Percentiles rank a stretch among this genome's conserved stretches.
phyloP scores from a whole-genome alignment of 2,329 filamentous ascomycete species.

The Fusarium pilosicola region DNA sequence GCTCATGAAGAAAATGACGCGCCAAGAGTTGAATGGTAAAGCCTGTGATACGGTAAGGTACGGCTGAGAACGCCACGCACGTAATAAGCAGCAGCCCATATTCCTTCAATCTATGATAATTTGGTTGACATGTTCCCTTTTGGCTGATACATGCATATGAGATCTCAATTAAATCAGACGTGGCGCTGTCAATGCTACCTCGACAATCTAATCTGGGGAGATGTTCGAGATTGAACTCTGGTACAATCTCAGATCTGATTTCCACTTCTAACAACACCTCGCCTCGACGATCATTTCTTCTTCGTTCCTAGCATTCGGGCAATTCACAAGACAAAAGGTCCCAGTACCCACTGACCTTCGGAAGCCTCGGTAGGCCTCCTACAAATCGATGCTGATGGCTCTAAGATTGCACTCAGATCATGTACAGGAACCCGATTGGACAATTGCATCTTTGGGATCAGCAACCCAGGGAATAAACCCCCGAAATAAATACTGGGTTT shows the following conservation, averaged over 20 bases:
- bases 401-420: background rate
- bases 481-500: background rate
- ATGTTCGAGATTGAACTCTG: background rate
- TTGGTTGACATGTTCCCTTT: background rate
- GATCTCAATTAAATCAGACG: background rate
- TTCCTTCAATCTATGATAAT: background rate
- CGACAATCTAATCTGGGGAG: background rate
- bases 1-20: slow-evolving; percentile 1
- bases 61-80: background rate
- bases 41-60: background rate
- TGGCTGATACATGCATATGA: background rate
- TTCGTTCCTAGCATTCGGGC: background rate
- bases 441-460: background rate
- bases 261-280: background rate
- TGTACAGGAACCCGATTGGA: background rate
- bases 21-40: background rate
- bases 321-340: background rate
- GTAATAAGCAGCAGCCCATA: background rate
- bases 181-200: background rate
- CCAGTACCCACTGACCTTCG: background rate
- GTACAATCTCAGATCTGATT: background rate
- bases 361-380: slow-evolving; percentile 1
- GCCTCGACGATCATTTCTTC: background rate
- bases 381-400: slow-evolving; percentile 1
- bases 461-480: background rate